Evolutionary conservation across 2,329 filamentous ascomycete species (phyloP), one percentile per base, ranked within the genome.

Genomic region (Zopfia rhizophila): DNA sequence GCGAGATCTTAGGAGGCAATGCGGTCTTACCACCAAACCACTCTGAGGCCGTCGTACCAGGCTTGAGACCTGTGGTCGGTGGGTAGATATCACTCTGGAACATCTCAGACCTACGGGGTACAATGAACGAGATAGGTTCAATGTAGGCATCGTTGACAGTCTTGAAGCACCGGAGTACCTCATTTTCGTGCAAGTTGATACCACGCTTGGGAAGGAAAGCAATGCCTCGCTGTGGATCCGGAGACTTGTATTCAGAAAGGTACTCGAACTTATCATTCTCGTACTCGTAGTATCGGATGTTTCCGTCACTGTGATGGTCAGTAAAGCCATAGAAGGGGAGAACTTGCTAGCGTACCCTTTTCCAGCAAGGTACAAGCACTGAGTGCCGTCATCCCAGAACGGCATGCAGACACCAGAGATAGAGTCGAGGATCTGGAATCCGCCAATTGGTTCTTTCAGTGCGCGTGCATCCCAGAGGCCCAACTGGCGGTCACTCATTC

Each of bases 231-330:
- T 99, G 94, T 22, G 94, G 93, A 56, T 99, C 94, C 27, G 81
- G 79, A n/a, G 94, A 97, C 76, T 97, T 96, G 82, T 97, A 94
- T 72, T 97, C 93, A 54, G 91, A 95, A 42, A 99, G 79, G 74
- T 90, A 96, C 75, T 99, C 93, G 69, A 99, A 97, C 75, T 97
- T 97, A 81, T 97, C 93, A 75, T 97, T 96, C 70, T 95, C 90
- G 68, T 95, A 96, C 75, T 99, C 94, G 72, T 90, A 99, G 81
- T 99, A 99, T 55, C 94, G 92, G 68, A 99, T 99, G 75, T 99
- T 99, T 66, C 94, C 94, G 69, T 99, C 94, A 74, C 90, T 94
- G 12, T 21, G 8, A 7, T 24, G 21, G 38, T 64, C 25, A 68
- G 55, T 27, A 24, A 28, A 25, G 3, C 10, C 3, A 32, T 4